A percentile compares a stretch with the other conserved stretches of the same genome.
Evolutionary conservation across 805 yeast genomes (phyloP).

Genomic region (Cyberlindnera sargentensis): DNA sequence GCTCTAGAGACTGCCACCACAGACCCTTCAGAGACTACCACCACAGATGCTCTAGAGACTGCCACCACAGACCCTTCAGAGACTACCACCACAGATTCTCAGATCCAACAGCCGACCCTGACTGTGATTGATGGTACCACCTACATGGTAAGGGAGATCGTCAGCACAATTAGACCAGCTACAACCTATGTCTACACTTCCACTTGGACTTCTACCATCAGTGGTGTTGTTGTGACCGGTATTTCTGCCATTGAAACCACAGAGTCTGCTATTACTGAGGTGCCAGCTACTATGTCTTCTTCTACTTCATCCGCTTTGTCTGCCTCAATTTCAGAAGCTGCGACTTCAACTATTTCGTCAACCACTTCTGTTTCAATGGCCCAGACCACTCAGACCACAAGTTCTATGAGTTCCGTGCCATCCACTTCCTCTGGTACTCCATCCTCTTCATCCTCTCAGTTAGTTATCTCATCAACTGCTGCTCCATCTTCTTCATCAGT

Average conservation of each 20-base stretch:
- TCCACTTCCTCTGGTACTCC: slow-evolving; percentile 2
- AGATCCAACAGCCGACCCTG: background rate
- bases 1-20: slow-evolving; percentile 4
- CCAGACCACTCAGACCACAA: slow-evolving; percentile 1
- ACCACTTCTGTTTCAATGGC: background rate
- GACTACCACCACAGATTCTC: background rate
- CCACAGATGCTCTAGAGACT: background rate
- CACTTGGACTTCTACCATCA: slow-evolving; percentile 15
- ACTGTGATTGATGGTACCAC: slow-evolving; percentile 22
- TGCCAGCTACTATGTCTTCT: slow-evolving; percentile 1
- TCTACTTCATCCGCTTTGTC: slow-evolving; percentile 2
- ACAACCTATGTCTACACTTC: slow-evolving; percentile 18
- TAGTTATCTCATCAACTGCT: background rate
- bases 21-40: slow-evolving; percentile 2
- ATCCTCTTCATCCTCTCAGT: background rate
- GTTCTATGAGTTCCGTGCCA: background rate
- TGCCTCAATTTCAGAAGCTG: background rate
- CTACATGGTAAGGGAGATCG: slow-evolving; percentile 17
- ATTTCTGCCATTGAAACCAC: slow-evolving; percentile 8
- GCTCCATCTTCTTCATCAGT: background rate
- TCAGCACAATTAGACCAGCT: slow-evolving; percentile 22
- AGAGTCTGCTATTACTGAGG: slow-evolving; percentile 3
- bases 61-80: slow-evolving; percentile 14
- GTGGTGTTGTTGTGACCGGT: slow-evolving; percentile 14
- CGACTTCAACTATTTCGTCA: slow-evolving; percentile 3